Evolutionary conservation across 2,329 filamentous ascomycete genomes (phyloP).

Genomic region (Rhynchosporium agropyri): DNA sequence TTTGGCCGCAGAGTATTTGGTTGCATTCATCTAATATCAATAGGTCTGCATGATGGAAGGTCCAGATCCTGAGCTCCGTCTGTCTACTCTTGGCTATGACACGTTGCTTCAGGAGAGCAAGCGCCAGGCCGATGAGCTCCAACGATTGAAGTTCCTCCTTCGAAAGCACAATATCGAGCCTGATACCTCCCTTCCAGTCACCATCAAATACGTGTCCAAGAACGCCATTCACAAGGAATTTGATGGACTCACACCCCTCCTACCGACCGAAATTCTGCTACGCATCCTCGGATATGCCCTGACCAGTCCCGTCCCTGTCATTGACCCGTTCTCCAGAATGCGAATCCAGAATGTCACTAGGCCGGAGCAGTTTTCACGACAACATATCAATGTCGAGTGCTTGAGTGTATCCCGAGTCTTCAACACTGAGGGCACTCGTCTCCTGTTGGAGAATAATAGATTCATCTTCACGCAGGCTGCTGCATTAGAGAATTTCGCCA

Average conservation of each 20-base stretch:
- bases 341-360: conserved; percentile 49
- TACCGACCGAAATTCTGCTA: conserved; percentile 57
- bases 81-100: conserved; percentile 19
- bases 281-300: conserved; percentile 55
- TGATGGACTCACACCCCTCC: conserved; percentile 41
- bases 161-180: conserved; percentile 21
- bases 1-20: background rate
- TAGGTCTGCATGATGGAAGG: conserved; percentile 32
- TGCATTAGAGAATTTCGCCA: conserved; percentile 53
- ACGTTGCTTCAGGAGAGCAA: conserved; percentile 23
- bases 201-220: conserved; percentile 5
- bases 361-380: conserved; percentile 47
- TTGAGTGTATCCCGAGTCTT: conserved; percentile 55
- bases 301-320: conserved; percentile 52
- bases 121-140: conserved; percentile 21
- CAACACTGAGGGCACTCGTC: conserved; percentile 51
- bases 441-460: conserved; percentile 55
- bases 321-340: conserved; percentile 55
- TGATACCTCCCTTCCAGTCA: background rate
- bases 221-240: background rate
- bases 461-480: conserved; percentile 59
- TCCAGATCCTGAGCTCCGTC: conserved; percentile 20
- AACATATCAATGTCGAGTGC: conserved; percentile 56
- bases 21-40: conserved; percentile 3
- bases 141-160: conserved; percentile 21